Conservation (phyloP, 2,329 filamentous ascomycete genomes). For the Phaeosphaeria sp. region DNA sequence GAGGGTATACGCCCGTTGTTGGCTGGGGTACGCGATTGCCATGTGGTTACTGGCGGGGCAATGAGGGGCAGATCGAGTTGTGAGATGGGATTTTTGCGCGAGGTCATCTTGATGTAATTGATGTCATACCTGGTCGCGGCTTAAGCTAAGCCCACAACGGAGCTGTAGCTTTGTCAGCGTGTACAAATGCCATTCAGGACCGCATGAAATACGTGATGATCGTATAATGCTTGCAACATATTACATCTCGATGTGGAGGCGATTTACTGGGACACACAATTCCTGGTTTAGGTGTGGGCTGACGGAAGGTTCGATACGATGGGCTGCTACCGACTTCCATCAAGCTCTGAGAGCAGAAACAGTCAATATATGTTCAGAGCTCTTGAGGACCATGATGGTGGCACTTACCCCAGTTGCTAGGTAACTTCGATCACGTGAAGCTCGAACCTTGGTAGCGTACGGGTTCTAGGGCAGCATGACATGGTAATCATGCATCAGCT, state of each 20-base stretch:
- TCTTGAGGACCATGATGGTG: background rate
- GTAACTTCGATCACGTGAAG: too few relatives aligned
- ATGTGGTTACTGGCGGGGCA: constrained; percentile 20
- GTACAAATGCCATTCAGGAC: background rate
- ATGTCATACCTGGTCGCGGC: background rate
- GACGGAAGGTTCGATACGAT: too few relatives aligned
- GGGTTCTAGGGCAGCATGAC: too few relatives aligned
- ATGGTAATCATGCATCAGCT: too few relatives aligned
- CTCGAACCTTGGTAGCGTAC: too few relatives aligned
- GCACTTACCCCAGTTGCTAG: too few relatives aligned
- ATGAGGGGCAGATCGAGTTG: constrained; percentile 16
- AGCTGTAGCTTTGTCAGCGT: background rate
- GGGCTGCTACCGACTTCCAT: background rate
- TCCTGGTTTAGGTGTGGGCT: background rate
- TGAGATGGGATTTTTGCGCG: constrained; percentile 19
- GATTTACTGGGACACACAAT: background rate
- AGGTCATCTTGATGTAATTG: constrained; percentile 36
- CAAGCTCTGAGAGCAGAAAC: background rate
- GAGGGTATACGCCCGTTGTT: constrained; percentile 23
- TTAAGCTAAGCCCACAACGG: background rate
- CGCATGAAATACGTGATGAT: background rate
- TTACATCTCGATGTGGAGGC: background rate
- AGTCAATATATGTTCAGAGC: background rate
- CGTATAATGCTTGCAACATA: background rate
- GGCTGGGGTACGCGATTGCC: constrained; percentile 12